Base-by-base conservation (phyloP, 2,329 filamentous ascomycete species). In the Bipolaris victoriae region DNA sequence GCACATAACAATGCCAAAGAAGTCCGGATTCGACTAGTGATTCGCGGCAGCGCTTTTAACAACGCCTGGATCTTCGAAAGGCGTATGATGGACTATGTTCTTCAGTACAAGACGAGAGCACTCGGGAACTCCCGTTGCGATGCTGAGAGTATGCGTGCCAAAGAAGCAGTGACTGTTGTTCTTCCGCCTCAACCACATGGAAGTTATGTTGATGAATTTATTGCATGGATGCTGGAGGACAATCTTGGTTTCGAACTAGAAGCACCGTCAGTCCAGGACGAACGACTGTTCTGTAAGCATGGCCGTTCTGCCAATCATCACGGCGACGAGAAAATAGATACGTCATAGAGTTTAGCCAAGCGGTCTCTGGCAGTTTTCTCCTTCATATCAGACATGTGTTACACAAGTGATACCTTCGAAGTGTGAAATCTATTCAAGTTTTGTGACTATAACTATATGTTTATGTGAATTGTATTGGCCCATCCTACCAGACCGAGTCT, bases 401-500 rank as follows among this genome's bases (percentile, higher is more conserved):
- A 9, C 13, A 43, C 7, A 15, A 26, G 22, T 26, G 24, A 15
- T 24, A 26, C n/a, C 22, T 9, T 26, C 3, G 5, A 10, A 26
- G n/a, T 10, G 24, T 15, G 9, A 24, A 5, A 7, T 26, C 2
- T 26, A 6, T 43, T 24, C 40, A 43, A 43, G 22, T 43, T 15
- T n/a, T 26, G 40, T 15, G 18, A 31, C 16, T 31, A 29, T 46
- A 16, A 16, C 16, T 16, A 13, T 16, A 13, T 2, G n/a, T 33
- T 46, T 15, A 1, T 10, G 31, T 46, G 16, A 22, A 22, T 31
- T 13, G 16, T 29, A 33, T 20, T 22, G 43, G 5, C n/a, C 16
- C 13, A n/a, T 7, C 15, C 43, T 35, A 1, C 11, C 13, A 46
- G 16, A 20, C 29, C 26, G 16, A 24, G 18, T 39, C 53, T 68